Evolutionary conservation across 768 basidiomycete species (phyloP).

Genomic region (Trametes meyenii): DNA sequence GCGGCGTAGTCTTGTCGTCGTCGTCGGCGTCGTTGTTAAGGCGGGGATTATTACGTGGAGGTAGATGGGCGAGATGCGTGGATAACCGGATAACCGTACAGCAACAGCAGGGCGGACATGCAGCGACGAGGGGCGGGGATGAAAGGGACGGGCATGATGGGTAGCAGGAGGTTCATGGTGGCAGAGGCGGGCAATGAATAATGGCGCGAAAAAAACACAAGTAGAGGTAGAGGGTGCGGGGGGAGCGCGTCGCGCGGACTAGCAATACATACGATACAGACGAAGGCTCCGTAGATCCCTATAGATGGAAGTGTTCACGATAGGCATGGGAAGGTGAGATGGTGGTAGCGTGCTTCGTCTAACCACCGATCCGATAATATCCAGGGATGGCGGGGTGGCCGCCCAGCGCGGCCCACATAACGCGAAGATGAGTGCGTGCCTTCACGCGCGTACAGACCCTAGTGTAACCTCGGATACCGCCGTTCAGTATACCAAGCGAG

Average conservation of each 20-base stretch:
- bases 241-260: conserved; percentile 5
- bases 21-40: background rate
- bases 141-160: background rate
- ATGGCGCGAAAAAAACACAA: background rate
- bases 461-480: conserved; percentile 26
- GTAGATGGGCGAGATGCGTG: conserved; percentile 7
- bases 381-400: background rate
- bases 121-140: conserved; percentile 4
- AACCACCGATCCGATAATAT: background rate
- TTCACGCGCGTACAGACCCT: background rate
- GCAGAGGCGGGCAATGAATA: background rate
- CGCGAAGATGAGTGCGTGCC: too few species aligned
- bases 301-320: conserved; percentile 15
- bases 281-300: conserved; percentile 15
- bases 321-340: background rate
- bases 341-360: background rate
- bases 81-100: conserved; percentile 14
- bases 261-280: conserved; percentile 23
- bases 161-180: background rate
- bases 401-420: background rate
- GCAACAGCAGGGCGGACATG: conserved; percentile 17
- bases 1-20: background rate
- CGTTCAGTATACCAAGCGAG: conserved; percentile 18
- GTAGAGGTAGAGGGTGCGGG: background rate
- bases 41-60: background rate